These are phyloP conservation scores for Cladochytrium replicatum DNA, from an alignment of 192 early-diverging fungal genomes.

Conservation along the genomic window DNA sequence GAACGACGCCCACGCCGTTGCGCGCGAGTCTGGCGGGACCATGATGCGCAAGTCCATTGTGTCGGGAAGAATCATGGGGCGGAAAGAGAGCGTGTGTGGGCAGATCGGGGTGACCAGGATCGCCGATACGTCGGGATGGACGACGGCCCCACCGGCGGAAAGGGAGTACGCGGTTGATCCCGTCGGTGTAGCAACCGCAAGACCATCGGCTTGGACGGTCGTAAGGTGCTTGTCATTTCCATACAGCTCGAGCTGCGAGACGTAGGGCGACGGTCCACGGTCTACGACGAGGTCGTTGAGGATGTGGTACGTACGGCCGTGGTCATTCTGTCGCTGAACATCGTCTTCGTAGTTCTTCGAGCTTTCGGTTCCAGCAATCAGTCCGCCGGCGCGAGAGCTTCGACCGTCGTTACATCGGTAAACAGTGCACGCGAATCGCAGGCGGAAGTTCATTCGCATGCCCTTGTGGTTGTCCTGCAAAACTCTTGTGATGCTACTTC, in stretches of 20 bases:
- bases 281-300: constrained; percentile 89
- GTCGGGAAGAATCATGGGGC: constrained; percentile 94
- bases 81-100: constrained; percentile 80
- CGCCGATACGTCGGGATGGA: constrained; percentile 90
- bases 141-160: constrained; percentile 84
- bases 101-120: constrained; percentile 86
- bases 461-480: constrained; percentile 48
- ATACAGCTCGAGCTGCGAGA: constrained; percentile 60
- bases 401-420: constrained; percentile 42
- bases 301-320: constrained; percentile 62
- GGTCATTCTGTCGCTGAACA: constrained; percentile 26
- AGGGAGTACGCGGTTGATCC: constrained; percentile 56
- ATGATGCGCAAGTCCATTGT: constrained; percentile 81
- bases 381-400: constrained; percentile 5
- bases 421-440: constrained; percentile 80
- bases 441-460: constrained; percentile 76
- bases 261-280: constrained; percentile 72
- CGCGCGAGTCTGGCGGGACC: constrained; percentile 72
- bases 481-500: constrained; percentile 34
- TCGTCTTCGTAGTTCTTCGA: constrained; percentile 13
- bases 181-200: constrained; percentile 90
- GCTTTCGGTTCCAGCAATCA: constrained; percentile 19
- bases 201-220: constrained; percentile 91
- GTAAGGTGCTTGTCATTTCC: constrained; percentile 84
- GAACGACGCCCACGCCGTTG: constrained; percentile 82